Evolutionary conservation across 441 rosid genomes (phyloP).

Genomic region (Corymbia calophylla): DNA sequence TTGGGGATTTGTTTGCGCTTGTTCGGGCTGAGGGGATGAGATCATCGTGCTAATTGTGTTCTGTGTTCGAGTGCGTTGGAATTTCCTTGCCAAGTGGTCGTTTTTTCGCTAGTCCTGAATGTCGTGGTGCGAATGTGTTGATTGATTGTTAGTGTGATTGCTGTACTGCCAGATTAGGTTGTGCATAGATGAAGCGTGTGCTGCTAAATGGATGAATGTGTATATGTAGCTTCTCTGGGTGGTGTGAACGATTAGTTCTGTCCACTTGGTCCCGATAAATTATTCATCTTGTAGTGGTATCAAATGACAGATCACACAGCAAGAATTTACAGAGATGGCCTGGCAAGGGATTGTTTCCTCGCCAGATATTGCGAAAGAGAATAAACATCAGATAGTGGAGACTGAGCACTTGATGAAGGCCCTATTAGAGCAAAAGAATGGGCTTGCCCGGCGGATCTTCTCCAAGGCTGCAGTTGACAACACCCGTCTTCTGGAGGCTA

Average conservation of each 20-base stretch:
- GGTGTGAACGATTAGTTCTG: neutral
- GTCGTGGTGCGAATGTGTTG: neutral
- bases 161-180: neutral
- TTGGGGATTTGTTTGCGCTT: neutral
- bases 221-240: neutral
- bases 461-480: constrained; percentile 84
- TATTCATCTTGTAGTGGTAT: neutral
- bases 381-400: constrained; percentile 98
- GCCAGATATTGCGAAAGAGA: constrained; percentile 90
- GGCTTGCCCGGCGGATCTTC: constrained; percentile 92
- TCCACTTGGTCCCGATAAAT: neutral
- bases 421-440: constrained; percentile 95
- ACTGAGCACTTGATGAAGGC: constrained; percentile 98
- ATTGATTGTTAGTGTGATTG: neutral
- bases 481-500: constrained; percentile 83
- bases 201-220: neutral
- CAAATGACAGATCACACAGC: constrained; percentile 67
- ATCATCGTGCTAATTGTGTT: neutral
- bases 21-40: neutral
- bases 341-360: constrained; percentile 97
- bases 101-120: neutral
- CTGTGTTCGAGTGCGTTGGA: neutral
- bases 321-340: constrained; percentile 97
- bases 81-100: neutral
- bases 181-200: neutral